phyloP scores from a whole-genome alignment of 495 filamentous ascomycete species.

The Hypoxylon cercidicola region DNA sequence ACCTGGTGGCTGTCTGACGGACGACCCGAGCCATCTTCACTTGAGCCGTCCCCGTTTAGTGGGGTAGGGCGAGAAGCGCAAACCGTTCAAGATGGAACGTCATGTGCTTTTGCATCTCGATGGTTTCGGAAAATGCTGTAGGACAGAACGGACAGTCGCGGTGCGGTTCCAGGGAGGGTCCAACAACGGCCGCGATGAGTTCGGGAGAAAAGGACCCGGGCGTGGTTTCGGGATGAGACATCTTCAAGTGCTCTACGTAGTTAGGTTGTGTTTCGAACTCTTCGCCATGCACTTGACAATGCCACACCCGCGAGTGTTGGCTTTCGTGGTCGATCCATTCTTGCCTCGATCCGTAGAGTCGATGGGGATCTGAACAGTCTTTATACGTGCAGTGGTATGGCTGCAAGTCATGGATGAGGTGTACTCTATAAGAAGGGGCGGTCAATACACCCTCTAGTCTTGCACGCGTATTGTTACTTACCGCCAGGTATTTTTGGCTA shows the following conservation, averaged over 20 bases:
- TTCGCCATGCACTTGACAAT: slow-evolving; percentile 2
- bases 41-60: background rate
- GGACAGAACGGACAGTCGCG: slow-evolving; percentile 7
- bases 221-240: background rate
- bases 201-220: background rate
- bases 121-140: background rate
- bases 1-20: background rate
- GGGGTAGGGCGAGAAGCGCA: slow-evolving; percentile 2
- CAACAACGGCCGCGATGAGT: background rate
- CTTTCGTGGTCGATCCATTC: slow-evolving; percentile 49
- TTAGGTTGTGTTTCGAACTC: slow-evolving; percentile 1
- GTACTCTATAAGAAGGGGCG: slow-evolving; percentile 18
- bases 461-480: background rate
- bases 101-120: slow-evolving; percentile 11
- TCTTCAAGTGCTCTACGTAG: background rate
- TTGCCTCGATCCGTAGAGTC: slow-evolving; percentile 41
- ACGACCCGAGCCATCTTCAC: background rate
- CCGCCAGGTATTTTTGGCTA: slow-evolving; percentile 18
- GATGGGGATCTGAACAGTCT: slow-evolving; percentile 34
- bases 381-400: slow-evolving; percentile 48
- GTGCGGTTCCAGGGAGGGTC: background rate
- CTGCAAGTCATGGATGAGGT: slow-evolving; percentile 45
- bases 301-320: slow-evolving; percentile 3
- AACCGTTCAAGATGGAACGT: slow-evolving; percentile 10
- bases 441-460: background rate